phyloP scores from a whole-genome alignment of 371 early-diverging fungal species.

The Syncephalis fuscata region DNA sequence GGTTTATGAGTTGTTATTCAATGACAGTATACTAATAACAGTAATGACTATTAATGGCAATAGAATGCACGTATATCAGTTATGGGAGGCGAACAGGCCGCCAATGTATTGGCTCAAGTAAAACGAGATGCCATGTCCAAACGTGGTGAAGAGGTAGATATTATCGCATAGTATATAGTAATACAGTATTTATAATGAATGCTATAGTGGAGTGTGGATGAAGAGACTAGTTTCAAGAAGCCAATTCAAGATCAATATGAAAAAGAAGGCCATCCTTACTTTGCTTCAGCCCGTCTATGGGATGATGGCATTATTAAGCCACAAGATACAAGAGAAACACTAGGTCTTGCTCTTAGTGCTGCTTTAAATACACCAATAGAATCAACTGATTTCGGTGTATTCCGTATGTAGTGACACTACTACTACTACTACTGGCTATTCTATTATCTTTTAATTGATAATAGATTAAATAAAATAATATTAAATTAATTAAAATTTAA shows the following conservation, averaged over 20 bases:
- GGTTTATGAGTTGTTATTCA: not conserved
- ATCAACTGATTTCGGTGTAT: slow-evolving; percentile 82
- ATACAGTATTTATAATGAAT: no score
- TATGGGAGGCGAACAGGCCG: slow-evolving; percentile 98
- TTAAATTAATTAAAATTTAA: no score
- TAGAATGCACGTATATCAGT: slow-evolving; percentile 86
- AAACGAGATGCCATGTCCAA: slow-evolving; percentile 70
- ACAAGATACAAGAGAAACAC: slow-evolving; percentile 70
- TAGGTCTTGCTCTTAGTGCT: slow-evolving; percentile 77
- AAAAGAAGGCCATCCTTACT: slow-evolving; percentile 91
- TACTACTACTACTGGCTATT: no score
- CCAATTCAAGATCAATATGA: slow-evolving; percentile 83
- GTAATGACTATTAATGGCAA: not conserved
- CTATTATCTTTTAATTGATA: no score
- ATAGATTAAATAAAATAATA: no score
- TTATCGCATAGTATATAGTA: slow-evolving; percentile 7
- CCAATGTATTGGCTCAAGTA: slow-evolving; percentile 84
- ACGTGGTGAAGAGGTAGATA: slow-evolving; percentile 37
- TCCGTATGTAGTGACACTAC: slow-evolving; percentile 99
- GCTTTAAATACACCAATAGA: slow-evolving; percentile 60
- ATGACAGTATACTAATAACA: not conserved
- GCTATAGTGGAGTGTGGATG: slow-evolving; percentile 40
- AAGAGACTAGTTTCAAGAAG: slow-evolving; percentile 64
- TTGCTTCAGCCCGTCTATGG: slow-evolving; percentile 78
- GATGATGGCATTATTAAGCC: slow-evolving; percentile 96